Evolutionary conservation across 23 red algal genomes (phyloP).

Genomic region (Cyanidium caldarium): DNA sequence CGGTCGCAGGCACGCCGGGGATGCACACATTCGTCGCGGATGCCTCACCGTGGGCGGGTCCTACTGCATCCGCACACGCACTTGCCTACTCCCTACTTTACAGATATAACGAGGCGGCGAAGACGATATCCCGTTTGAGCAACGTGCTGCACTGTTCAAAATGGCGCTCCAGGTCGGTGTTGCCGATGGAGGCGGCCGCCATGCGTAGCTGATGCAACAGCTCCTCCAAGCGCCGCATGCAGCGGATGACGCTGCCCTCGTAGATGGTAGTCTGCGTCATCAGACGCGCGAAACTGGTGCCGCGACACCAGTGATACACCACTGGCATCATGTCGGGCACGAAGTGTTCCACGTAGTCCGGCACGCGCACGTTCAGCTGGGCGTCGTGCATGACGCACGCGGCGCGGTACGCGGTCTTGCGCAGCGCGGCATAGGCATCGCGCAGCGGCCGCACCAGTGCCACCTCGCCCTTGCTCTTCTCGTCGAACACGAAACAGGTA

Average conservation of each 20-base stretch:
- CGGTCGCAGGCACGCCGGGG: too few relatives aligned
- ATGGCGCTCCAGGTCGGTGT: conserved; percentile 60
- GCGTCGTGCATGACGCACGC: conserved; percentile 51
- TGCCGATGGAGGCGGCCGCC: conserved; percentile 72
- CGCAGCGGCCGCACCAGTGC: conserved; percentile 30
- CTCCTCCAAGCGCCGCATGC: conserved; percentile 86
- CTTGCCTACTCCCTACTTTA: conserved; percentile 26
- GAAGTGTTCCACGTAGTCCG: conserved; percentile 53
- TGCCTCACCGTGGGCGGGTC: too few relatives aligned
- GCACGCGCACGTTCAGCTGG: conserved; percentile 50
- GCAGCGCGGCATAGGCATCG: conserved; percentile 28
- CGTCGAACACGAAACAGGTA: conserved; percentile 90
- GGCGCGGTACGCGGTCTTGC: conserved; percentile 31
- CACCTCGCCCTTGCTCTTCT: conserved; percentile 54
- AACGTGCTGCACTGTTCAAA: conserved; percentile 40
- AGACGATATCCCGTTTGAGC: conserved; percentile 83
- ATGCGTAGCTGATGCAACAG: conserved; percentile 73
- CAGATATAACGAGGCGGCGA: conserved; percentile 75
- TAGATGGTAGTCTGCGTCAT: conserved; percentile 40
- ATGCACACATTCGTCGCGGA: too few relatives aligned
- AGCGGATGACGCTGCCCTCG: conserved; percentile 93
- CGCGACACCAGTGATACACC: conserved; percentile 73
- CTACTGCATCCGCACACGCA: too few relatives aligned
- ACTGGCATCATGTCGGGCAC: conserved; percentile 50
- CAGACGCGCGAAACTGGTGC: conserved; percentile 46